Evolutionary conservation across 306 rosid species (phyloP), one percentile per base, ranked within the genome.

Genomic region (Elaeagnus macrophylla): DNA sequence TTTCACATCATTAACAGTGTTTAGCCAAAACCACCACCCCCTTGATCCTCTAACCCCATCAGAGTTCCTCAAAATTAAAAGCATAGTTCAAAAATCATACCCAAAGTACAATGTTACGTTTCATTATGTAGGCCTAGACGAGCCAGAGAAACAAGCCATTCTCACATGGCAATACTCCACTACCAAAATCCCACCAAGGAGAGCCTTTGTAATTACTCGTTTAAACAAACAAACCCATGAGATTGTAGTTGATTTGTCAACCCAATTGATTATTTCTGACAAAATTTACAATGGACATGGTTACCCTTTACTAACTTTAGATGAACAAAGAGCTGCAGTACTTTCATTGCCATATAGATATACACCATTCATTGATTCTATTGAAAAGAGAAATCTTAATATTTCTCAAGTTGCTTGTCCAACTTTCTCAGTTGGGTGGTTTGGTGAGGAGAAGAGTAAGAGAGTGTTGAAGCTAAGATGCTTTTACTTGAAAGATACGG

Each of bases 81-180:
- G 72, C 63, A 68, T 71, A n/a, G 52, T 82, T 6, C 12, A 9
- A 44, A 10, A 11, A 12, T 11, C 48, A 44, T 44, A 44, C 65
- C n/a, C 53, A 66, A 12, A 32, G 6, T 35, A 13, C 35, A 69
- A 62, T 48, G 10, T 76, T 35, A 69, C 64, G 37, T 73, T 79
- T 35, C 71, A 79, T 1, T 81, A 81, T 66, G 61, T 81, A 8
- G 83, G 75, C 16, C 61, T 79, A 17, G 82, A 79, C 57, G 83
- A 81, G 32, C 89, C 81, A 0, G 53, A 79, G 72, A 81, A 84
- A 59, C 12, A 62, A 4, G 2, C 56, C 5, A 43, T 84, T 53
- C 77, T 69, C 10, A 54, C 79, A 72, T 84, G 86, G 88, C 41
- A 57, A 12, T 68, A 73, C 25, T 47, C 56, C 32, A 43, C 35